phyloP scores from a whole-genome alignment of 805 yeast species.

The Sugiyamaella qingdaonensis region DNA sequence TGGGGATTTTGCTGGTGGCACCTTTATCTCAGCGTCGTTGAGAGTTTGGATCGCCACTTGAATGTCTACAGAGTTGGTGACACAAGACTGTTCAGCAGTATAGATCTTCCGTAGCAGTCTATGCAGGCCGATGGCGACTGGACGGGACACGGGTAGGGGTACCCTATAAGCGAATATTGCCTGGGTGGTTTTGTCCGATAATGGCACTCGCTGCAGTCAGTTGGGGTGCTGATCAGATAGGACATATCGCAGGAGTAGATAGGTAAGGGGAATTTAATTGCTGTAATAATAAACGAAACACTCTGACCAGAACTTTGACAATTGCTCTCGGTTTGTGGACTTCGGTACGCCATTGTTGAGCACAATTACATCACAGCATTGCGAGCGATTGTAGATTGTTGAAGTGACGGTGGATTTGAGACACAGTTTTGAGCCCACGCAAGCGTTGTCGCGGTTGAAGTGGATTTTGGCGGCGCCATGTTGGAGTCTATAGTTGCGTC shows the following conservation, averaged over 20 bases:
- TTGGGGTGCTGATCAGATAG: too few species aligned
- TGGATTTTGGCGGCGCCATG: slow-evolving; percentile 26
- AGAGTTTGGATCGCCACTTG: too few species aligned
- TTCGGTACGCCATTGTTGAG: too few species aligned
- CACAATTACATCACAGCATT: too few species aligned
- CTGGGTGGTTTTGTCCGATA: neutral
- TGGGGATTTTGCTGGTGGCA: too few species aligned
- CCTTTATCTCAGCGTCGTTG: too few species aligned
- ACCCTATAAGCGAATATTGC: neutral
- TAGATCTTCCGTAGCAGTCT: neutral
- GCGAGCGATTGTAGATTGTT: too few species aligned
- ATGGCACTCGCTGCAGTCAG: neutral
- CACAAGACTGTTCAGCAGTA: neutral
- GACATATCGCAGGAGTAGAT: neutral
- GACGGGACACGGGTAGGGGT: neutral
- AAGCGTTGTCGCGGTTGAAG: neutral
- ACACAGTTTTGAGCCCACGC: too few species aligned
- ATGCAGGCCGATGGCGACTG: neutral
- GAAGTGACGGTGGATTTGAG: too few species aligned
- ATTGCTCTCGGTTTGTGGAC: too few species aligned
- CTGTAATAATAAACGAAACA: neutral
- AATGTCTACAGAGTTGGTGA: too few species aligned
- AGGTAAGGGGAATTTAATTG: neutral
- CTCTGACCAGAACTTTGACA: too few species aligned
- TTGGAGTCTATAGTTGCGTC: slow-evolving; percentile 43